A percentile compares a stretch with the other conserved stretches of the same genome.
These are phyloP conservation scores for Eimeria tenella DNA, from an alignment of 169 alveolate species.

Conservation along the genomic window DNA sequence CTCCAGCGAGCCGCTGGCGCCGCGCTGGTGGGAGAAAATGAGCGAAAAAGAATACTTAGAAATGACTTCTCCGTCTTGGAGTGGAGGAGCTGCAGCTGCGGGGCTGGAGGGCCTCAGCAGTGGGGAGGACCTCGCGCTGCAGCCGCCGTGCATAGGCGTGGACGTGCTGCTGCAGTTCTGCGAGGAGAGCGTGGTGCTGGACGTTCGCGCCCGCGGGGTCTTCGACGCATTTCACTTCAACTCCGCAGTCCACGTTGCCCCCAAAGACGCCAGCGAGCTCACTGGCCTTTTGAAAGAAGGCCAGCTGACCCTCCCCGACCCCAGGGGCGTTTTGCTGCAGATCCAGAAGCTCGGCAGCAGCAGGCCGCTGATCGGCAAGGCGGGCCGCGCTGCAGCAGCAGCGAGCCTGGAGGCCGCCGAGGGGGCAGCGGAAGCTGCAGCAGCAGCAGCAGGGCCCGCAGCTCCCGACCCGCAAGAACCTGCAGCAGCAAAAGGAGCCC, in stretches of 20 bases:
- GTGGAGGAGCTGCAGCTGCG: neutral
- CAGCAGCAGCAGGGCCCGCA: neutral
- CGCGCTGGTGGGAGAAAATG: constrained; percentile 59
- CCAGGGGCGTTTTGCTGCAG: constrained; percentile 11
- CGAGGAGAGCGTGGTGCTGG: constrained; percentile 60
- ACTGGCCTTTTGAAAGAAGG: constrained; percentile 22
- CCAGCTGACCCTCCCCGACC: constrained; percentile 20
- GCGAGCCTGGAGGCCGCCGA: neutral
- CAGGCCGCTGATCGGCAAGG: constrained; percentile 38
- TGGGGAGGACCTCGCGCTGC: constrained; percentile 30
- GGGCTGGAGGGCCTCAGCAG: neutral
- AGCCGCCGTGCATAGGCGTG: constrained; percentile 47
- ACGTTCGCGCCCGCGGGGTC: constrained; percentile 49
- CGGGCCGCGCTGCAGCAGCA: constrained; percentile 27
- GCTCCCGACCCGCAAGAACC: neutral
- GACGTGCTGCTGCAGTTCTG: constrained; percentile 48
- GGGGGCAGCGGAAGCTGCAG: neutral
- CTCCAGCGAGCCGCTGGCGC: constrained; percentile 25
- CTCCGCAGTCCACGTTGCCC: constrained; percentile 20
- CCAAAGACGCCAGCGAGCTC: constrained; percentile 14
- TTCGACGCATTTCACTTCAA: constrained; percentile 14
- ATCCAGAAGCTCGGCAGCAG: constrained; percentile 50
- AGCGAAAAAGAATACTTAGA: neutral
- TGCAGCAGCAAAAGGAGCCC: neutral
- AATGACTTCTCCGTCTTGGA: neutral